phyloP scores from a whole-genome alignment of 345 rosid species.

The Salix purpurea region DNA sequence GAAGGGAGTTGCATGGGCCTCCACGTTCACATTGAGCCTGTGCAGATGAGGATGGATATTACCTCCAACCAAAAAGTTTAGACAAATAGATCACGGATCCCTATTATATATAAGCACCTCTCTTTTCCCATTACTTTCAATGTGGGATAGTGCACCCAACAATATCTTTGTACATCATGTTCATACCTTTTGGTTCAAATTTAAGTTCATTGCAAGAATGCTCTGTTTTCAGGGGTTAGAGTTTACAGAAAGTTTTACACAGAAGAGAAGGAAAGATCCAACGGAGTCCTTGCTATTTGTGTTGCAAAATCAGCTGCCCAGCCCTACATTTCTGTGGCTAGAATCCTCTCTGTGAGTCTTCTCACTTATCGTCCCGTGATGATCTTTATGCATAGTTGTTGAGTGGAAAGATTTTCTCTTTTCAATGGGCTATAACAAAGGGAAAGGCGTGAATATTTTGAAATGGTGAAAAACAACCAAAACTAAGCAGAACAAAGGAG shows the following conservation, averaged over 20 bases:
- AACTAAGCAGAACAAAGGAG: not conserved
- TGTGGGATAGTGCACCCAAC: not conserved
- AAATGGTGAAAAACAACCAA: not conserved
- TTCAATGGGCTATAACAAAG: not conserved
- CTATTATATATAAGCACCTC: too few relatives aligned
- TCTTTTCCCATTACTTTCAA: not conserved
- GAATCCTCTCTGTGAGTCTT: constrained; percentile 53
- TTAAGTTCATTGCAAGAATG: not conserved
- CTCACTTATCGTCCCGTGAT: not conserved
- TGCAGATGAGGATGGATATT: too few relatives aligned
- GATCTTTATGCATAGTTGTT: not conserved
- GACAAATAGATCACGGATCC: too few relatives aligned
- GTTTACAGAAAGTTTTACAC: constrained; percentile 62
- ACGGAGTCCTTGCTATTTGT: constrained; percentile 59
- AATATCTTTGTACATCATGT: not conserved
- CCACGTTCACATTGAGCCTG: too few relatives aligned
- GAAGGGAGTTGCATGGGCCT: too few relatives aligned
- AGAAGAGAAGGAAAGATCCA: constrained; percentile 57
- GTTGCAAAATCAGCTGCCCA: constrained; percentile 44
- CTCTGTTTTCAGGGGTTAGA: constrained; percentile 39
- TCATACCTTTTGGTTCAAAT: not conserved
- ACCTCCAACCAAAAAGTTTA: too few relatives aligned
- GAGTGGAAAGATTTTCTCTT: not conserved
- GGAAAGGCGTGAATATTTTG: not conserved
- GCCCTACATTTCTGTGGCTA: constrained; percentile 52